These are phyloP conservation scores for Citrus unshiu DNA, from an alignment of 345 rosid genomes.

Conservation along the genomic window DNA sequence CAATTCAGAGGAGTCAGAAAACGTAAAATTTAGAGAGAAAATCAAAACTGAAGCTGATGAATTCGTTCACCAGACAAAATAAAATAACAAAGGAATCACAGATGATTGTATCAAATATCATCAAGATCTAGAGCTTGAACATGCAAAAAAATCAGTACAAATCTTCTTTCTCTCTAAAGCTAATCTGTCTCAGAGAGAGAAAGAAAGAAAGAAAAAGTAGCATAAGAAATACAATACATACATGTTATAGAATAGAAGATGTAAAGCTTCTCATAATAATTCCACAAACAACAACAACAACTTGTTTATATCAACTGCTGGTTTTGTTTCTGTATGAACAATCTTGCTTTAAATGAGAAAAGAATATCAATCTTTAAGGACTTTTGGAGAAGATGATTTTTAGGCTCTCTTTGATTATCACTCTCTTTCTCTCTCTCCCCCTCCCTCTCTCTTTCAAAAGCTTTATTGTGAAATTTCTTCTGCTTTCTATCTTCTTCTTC, in stretches of 20 bases:
- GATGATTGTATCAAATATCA: not conserved
- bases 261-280: not conserved
- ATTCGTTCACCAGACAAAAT: not conserved
- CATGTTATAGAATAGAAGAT: conserved; percentile 1
- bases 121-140: conserved; percentile 13
- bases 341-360: not conserved
- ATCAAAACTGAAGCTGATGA: not conserved
- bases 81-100: not conserved
- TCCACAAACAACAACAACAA: not conserved
- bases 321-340: too few relatives aligned
- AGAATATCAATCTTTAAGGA: not conserved
- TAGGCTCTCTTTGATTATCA: not conserved
- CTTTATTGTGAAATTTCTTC: not conserved
- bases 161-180: not conserved
- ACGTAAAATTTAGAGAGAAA: not conserved
- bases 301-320: not conserved
- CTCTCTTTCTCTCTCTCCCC: not conserved
- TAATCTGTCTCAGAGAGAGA: not conserved
- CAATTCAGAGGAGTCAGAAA: not conserved
- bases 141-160: not conserved
- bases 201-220: not conserved
- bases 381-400: not conserved
- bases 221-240: not conserved
- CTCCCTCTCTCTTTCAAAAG: not conserved
- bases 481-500: not conserved